A percentile compares a stretch with the other conserved stretches of the same genome.
Evolutionary conservation across 225 moss, liverwort and hornwort genomes (phyloP).

Genomic region (Straminergon stramineum): DNA sequence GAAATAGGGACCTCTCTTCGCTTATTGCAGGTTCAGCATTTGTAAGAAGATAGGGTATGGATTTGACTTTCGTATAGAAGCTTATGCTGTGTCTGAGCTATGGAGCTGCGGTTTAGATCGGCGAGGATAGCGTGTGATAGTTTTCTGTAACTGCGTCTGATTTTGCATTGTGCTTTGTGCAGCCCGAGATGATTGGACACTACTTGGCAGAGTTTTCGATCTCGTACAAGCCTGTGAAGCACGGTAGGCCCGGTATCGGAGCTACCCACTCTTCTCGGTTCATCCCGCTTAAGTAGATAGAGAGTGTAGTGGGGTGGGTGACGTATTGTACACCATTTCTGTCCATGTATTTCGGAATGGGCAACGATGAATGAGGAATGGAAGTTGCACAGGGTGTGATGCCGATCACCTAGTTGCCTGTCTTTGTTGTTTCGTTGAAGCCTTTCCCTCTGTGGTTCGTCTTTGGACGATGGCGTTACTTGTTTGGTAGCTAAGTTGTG

Average conservation of each 20-base stretch:
- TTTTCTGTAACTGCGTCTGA: not conserved
- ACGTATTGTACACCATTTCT: constrained; percentile 6
- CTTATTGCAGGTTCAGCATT: not conserved
- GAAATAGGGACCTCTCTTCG: not conserved
- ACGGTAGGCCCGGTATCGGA: constrained; percentile 52
- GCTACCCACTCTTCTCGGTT: constrained; percentile 63
- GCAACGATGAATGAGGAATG: constrained; percentile 5
- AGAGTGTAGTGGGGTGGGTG: not conserved
- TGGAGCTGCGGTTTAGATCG: no score
- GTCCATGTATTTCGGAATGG: not conserved
- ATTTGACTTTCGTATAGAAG: not conserved
- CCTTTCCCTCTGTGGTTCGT: not conserved
- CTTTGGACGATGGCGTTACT: not conserved
- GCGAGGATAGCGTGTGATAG: not conserved
- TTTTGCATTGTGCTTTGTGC: not conserved
- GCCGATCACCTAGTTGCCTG: not conserved
- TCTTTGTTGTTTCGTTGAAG: not conserved
- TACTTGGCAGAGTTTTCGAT: constrained; percentile 88
- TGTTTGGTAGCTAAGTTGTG: not conserved
- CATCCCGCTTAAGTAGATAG: constrained; percentile 49
- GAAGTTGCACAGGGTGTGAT: not conserved
- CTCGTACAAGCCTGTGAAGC: constrained; percentile 55
- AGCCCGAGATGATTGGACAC: constrained; percentile 96
- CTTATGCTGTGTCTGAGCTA: not conserved
- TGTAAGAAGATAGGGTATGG: not conserved